Conservation (phyloP, 805 yeast genomes). For the Blastobotrys terrestris region DNA sequence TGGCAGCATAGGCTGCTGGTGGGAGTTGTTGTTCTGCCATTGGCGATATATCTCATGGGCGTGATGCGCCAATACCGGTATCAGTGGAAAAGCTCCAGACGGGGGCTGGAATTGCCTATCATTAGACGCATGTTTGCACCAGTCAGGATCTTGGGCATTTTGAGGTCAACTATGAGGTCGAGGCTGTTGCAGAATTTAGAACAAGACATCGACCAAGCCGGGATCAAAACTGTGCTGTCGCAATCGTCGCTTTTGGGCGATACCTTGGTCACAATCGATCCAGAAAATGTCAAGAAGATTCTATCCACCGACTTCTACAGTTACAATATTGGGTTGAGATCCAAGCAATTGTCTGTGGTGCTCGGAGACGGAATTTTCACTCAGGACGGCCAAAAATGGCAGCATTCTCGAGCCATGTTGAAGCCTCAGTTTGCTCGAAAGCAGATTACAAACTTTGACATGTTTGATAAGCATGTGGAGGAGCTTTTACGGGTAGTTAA, state of each 20-base stretch:
- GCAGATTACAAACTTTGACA: slow-evolving; percentile 21
- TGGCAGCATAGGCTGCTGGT: neutral
- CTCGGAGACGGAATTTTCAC: slow-evolving; percentile 25
- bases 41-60: neutral
- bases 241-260: neutral
- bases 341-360: neutral
- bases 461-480: slow-evolving; percentile 21
- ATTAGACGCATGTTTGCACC: neutral
- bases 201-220: neutral
- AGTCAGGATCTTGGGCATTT: neutral
- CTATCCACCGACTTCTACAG: neutral
- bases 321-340: neutral
- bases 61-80: neutral
- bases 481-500: neutral
- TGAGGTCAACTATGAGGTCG: neutral
- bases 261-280: neutral
- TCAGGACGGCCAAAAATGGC: slow-evolving; percentile 28
- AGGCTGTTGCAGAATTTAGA: neutral
- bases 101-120: neutral
- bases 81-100: neutral
- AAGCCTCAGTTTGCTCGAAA: slow-evolving; percentile 28
- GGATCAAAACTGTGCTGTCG: neutral
- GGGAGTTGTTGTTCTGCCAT: neutral
- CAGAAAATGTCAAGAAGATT: neutral
- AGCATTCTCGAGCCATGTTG: slow-evolving; percentile 27